Conservation (phyloP, 331 rosid species). For the Quercus phellos region DNA sequence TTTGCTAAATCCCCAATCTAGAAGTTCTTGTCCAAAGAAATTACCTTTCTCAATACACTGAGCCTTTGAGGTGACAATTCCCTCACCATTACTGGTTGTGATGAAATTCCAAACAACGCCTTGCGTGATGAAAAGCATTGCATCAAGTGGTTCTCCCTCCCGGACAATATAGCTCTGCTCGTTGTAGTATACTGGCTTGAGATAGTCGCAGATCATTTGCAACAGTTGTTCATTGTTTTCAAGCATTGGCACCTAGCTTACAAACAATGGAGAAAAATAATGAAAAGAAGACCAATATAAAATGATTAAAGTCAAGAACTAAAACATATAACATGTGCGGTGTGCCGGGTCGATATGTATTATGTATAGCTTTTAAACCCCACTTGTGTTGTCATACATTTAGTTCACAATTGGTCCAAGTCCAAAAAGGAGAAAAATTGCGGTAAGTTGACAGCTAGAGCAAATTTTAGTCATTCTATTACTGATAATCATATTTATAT, state of each 20-base stretch:
- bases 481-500: no score
- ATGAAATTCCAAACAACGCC: conserved; percentile 13
- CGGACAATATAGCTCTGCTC: conserved; percentile 20
- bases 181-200: conserved; percentile 23
- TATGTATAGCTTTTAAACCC: no score
- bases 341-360: no score
- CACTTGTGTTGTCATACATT: no score
- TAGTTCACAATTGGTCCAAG: no score
- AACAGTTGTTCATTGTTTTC: conserved; percentile 2
- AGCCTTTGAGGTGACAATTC: no score
- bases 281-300: background rate
- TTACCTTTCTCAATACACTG: no score
- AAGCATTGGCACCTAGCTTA: conserved; percentile 21
- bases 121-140: conserved; percentile 23
- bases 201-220: conserved; percentile 6
- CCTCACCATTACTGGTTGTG: background rate
- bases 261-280: background rate
- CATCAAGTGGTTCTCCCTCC: conserved; percentile 29
- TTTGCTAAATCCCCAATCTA: no score
- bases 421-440: no score
- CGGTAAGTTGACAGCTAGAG: no score
- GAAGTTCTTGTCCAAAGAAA: no score
- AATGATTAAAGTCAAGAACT: background rate
- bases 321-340: background rate
- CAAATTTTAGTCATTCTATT: no score